Percentiles rank a stretch among this genome's conserved stretches.
Conservation (phyloP, 2,329 filamentous ascomycete species). For the Aspergillus sclerotialis region DNA sequence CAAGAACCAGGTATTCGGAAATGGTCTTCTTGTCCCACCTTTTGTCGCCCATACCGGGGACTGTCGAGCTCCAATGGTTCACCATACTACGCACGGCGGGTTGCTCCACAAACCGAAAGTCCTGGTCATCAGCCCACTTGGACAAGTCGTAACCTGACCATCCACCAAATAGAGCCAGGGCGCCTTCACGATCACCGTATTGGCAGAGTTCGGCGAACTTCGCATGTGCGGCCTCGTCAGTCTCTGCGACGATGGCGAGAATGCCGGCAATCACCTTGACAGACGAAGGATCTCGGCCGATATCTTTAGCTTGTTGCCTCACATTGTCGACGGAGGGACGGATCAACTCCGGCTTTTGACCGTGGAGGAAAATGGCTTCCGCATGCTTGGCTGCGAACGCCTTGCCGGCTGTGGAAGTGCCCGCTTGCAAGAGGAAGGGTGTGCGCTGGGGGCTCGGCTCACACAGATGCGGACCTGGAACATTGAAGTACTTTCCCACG, state of each 20-base stretch:
- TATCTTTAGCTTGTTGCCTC: conserved; percentile 28
- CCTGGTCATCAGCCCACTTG: conserved; percentile 37
- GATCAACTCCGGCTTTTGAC: conserved; percentile 37
- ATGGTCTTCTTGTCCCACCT: conserved; percentile 34
- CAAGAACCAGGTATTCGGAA: conserved; percentile 26
- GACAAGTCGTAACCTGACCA: conserved; percentile 42
- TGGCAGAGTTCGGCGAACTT: conserved; percentile 36
- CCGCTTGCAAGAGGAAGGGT: conserved; percentile 43
- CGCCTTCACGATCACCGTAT: conserved; percentile 41
- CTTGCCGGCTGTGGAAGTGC: conserved; percentile 40
- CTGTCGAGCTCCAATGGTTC: conserved; percentile 38
- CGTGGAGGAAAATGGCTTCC: conserved; percentile 42
- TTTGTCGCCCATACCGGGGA: conserved; percentile 32
- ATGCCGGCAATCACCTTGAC: conserved; percentile 42
- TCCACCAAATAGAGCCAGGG: conserved; percentile 40
- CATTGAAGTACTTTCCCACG: conserved; percentile 36
- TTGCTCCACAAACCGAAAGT: conserved; percentile 37
- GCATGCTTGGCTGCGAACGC: conserved; percentile 39
- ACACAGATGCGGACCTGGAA: conserved; percentile 38
- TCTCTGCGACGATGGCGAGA: conserved; percentile 38
- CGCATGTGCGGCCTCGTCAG: conserved; percentile 36
- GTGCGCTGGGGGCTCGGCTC: conserved; percentile 43
- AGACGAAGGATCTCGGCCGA: conserved; percentile 32
- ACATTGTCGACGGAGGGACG: conserved; percentile 37
- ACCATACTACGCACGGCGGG: conserved; percentile 40